Conservation (phyloP, 441 rosid species). For the Eruca vesicaria region DNA sequence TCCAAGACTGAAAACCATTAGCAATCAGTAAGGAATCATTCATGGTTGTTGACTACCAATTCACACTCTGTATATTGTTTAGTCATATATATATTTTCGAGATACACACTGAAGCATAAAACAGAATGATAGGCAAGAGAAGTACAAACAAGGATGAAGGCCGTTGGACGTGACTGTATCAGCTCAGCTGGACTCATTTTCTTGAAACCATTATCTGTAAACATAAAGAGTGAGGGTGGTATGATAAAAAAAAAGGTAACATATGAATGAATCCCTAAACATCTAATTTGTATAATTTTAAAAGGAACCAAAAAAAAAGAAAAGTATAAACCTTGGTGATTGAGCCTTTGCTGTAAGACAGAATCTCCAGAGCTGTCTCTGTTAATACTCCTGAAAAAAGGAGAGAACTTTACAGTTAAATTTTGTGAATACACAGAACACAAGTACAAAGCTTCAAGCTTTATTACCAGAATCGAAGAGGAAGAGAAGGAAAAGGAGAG, state of each 20-base stretch:
- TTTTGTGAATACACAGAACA: background rate
- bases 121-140: constrained; percentile 45
- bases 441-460: background rate
- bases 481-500: constrained; percentile 58
- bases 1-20: background rate
- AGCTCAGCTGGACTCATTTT: constrained; percentile 45
- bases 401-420: background rate
- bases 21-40: constrained; percentile 6
- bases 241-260: constrained; percentile 12
- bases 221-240: constrained; percentile 5
- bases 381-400: constrained; percentile 53
- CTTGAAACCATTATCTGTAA: constrained; percentile 50
- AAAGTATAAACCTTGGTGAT: constrained; percentile 44
- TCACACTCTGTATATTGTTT: background rate
- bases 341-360: constrained; percentile 58
- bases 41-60: constrained; percentile 1
- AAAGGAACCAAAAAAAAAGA: background rate
- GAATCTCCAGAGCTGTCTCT: constrained; percentile 47
- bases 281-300: too few relatives aligned
- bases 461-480: constrained; percentile 75
- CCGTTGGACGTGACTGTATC: constrained; percentile 34
- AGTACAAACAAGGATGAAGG: constrained; percentile 97
- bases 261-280: background rate
- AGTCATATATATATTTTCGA: too few relatives aligned
- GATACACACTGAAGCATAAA: background rate